Evolutionary conservation across 495 filamentous ascomycete genomes (phyloP), one percentile per base, ranked within the genome.

Genomic region (Trichoderma asperelloides): DNA sequence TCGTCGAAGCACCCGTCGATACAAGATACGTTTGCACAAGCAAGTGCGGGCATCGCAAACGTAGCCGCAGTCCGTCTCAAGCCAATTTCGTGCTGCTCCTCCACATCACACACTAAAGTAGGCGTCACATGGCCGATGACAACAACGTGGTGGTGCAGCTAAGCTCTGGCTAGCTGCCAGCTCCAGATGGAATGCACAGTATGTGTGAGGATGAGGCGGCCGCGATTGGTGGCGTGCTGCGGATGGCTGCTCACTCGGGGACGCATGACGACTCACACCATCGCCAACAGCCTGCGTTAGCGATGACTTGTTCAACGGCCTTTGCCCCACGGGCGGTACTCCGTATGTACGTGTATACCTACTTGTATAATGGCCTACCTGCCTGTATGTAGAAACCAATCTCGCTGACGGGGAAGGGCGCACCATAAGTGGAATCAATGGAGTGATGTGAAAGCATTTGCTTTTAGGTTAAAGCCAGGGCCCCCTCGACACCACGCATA

Each of bases 111-210:
- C 55, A 25, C 55, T 60, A 60, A n/a, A 55, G 49, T 23, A 55
- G 27, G 55, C 55, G 55, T 60, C 55, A 60, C 55, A 60, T 60
- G 55, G 55, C 55, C 55, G 55, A 28, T 60, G 55, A 60, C 55
- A 60, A 60, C 55, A 60, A 60, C 55, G 55, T 60, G 55, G 55
- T 60, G 55, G 23, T 60, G 55, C 55, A 60, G 49, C 49, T 55
- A 55, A 55, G 21, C 49, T 55, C 49, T 25, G 21, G 49, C 49
- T 55, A 55, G n/a, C 49, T 25, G 49, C n/a, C 27, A 30, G 27
- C 55, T 60, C 23, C 3, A 12, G 23, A 30, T 28, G 23, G 55
- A 60, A 60, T 27, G 23, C 33, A 37, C 33, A 8, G 33, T 37
- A 37, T 30, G 55, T 60, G 55, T 60, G 55, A 11, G 21, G 43